Base-by-base conservation (phyloP, 345 rosid genomes). In the Hibiscus tridactylites region DNA sequence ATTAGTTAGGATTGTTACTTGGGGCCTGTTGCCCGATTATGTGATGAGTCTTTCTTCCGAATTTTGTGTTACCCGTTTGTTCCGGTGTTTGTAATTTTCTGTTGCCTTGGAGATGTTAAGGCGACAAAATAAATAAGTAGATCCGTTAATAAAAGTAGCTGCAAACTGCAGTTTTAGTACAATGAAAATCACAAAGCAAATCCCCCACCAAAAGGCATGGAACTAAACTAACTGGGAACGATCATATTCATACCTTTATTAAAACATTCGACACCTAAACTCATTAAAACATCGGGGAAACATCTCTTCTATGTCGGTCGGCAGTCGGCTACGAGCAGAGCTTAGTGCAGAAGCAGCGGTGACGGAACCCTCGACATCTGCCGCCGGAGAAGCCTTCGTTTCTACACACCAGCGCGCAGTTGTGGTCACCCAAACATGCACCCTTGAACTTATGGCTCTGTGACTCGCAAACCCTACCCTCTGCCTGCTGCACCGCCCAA, bases 321-420 rank as follows among this genome's bases (percentile, higher is more conserved):
- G 53, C 53, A 1, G 24, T 49, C 53, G n/a, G 53, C 53, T 13
- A 39, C 46, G 10, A 42, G 29, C 84, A 83, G 19, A 6, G 57
- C 56, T 75, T 77, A 9, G 83, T 77, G 33, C 85, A 79, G 65
- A 61, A 75, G 77, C 83, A 81, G 1, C 77, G 80, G 70, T 73
- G 79, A 46, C 63, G 83, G 64, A 79, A 3, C 13, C 84, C 84
- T 10, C 50, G 68, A 56, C 87, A 83, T 6, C 7, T 63, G 15
- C 83, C 87, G 4, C 83, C 81, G 3, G 83, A 50, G 71, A 84
- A 81, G 0, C 78, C 59, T 47, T 82, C 83, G 5, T 24, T 58
- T 47, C 76, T 75, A 76, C 85, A 82, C 70, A 82, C 67, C 17
- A 62, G 24, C 16, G 76, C 85, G 57, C 85, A 82, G 76, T 82